Evolutionary conservation across 768 basidiomycete species (phyloP).

Genomic region (Hydnomerulius pinastri): DNA sequence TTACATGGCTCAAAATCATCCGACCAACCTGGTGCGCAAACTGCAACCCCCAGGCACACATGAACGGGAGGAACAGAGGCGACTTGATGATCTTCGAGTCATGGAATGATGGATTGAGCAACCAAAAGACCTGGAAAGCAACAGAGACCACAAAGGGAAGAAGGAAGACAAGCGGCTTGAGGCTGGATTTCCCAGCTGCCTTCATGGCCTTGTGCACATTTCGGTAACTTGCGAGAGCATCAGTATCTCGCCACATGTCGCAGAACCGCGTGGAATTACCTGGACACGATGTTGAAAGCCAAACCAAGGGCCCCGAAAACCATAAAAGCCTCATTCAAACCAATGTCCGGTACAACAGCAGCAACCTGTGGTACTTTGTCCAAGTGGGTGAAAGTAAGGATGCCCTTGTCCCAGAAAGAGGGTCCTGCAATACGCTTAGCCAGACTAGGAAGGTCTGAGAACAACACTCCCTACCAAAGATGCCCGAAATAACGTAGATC

Average conservation of each 20-base stretch:
- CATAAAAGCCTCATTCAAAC: conserved; percentile 89
- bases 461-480: conserved; percentile 53
- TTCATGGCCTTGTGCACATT: conserved; percentile 75
- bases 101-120: conserved; percentile 63
- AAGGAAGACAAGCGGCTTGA: conserved; percentile 69
- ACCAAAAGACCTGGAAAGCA: conserved; percentile 78
- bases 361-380: conserved; percentile 51
- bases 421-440: conserved; percentile 52
- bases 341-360: conserved; percentile 59
- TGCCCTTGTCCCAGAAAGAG: conserved; percentile 74
- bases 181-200: conserved; percentile 40
- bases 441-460: background rate
- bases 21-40: conserved; percentile 89
- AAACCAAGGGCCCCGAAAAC: conserved; percentile 70
- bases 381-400: conserved; percentile 60
- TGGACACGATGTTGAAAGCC: conserved; percentile 76
- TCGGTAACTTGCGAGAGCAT: conserved; percentile 52
- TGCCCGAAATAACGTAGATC: conserved; percentile 78
- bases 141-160: conserved; percentile 78
- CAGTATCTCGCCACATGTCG: background rate
- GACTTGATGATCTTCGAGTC: conserved; percentile 75
- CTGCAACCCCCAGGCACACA: conserved; percentile 91
- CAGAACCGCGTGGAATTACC: conserved; percentile 37
- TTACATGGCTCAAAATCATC: conserved; percentile 93
- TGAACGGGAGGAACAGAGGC: conserved; percentile 80